Evolutionary conservation across 352 stramenopile genomes (phyloP), one percentile per base, ranked within the genome.

Genomic region (Phytopythium helicoides): DNA sequence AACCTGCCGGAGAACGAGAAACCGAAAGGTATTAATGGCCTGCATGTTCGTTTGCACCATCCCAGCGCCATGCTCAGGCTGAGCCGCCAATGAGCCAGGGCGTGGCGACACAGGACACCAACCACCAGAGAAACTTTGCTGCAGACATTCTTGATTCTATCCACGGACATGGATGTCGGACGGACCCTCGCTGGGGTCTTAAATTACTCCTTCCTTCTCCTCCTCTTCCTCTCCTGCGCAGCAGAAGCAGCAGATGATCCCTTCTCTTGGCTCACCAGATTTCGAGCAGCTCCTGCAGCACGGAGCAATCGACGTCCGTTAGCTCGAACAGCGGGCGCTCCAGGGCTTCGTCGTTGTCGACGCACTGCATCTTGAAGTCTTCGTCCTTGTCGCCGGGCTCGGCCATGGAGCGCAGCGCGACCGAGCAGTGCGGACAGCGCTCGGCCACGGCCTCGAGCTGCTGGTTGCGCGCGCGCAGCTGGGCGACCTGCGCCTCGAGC

Each of bases 401-500:
- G 8, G 49, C 14, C 15, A 21, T 18, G 25, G 36, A 59, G 33
- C 33, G 40, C 2, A 44, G 36, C 23, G 33, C 47, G 4, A 15
- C 51, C 6, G 47, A 52, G 53, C 73, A 85, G 12, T 70, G 51
- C 9, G 40, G 31, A 51, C 66, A 77, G 36, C 45, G 51, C 5
- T 60, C 56, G 19, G 58, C 46, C 2, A 73, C 42, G 15, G 40
- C 52, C 53, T 86, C 68, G 16, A 86, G 56, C 21, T 55, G 44
- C 42, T 73, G 60, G 44, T 62, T 69, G 51, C 70, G 72, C 18
- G 58, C 31, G 40, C 62, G 66, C 58, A 61, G 75, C 51, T 44
- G 53, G 44, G 55, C 52, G 0, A 85, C 52, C 39, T 75, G 60
- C 15, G 55, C 57, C 36, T 80, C 54, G 4, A 87, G 52, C 16